Conservation (phyloP, 2,329 filamentous ascomycete species). For the Parascedosporium putredinis region DNA sequence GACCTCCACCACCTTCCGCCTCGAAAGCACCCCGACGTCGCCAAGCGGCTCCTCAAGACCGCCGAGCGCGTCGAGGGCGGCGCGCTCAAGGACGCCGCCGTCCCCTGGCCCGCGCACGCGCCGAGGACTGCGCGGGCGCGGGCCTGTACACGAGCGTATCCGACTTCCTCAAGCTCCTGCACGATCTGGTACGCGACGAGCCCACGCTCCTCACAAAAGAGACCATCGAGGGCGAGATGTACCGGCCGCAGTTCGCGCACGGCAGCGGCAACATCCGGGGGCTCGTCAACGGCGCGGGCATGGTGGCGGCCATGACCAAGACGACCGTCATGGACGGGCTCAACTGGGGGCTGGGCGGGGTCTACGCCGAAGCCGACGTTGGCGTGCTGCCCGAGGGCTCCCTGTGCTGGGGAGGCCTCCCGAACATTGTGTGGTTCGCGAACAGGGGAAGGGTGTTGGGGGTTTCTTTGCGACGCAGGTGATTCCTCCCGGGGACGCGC, state of each 20-base stretch:
- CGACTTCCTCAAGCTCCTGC: background rate
- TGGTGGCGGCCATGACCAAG: background rate
- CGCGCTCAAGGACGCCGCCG: background rate
- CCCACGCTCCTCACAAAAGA: background rate
- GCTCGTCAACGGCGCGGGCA: background rate
- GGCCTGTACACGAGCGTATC: background rate
- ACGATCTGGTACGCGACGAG: background rate
- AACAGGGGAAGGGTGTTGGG: slow-evolving; percentile 2
- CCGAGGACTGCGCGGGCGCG: background rate
- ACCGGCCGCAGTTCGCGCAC: background rate
- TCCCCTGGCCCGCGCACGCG: background rate
- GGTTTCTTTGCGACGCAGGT: slow-evolving; percentile 14
- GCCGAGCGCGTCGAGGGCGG: background rate
- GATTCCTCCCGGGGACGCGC: background rate
- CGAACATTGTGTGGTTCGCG: slow-evolving; percentile 5
- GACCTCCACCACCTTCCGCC: slow-evolving; percentile 2
- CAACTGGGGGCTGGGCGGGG: slow-evolving; percentile 3
- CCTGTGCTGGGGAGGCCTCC: slow-evolving; percentile 4
- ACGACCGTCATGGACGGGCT: background rate
- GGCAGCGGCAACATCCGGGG: background rate
- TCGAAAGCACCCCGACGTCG: background rate
- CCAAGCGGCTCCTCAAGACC: background rate
- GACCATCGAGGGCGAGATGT: background rate
- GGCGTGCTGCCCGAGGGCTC: background rate
- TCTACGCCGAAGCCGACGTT: slow-evolving; percentile 1